Percentiles rank a stretch among this genome's conserved stretches.
phyloP scores from a whole-genome alignment of 805 yeast species.

The Myxozyma nipponensis region DNA sequence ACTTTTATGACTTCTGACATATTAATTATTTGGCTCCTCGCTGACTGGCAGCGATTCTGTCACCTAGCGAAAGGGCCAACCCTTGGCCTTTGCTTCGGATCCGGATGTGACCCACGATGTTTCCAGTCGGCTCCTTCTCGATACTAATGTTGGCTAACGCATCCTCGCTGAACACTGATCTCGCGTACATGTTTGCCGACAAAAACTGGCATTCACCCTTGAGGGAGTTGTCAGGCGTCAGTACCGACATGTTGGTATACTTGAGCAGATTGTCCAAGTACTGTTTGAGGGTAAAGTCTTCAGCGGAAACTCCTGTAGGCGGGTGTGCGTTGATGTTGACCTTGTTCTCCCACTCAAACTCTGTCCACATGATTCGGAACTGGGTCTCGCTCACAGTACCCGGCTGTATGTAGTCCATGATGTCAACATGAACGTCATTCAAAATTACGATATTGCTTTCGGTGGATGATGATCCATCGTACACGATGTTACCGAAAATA shows the following conservation, averaged over 20 bases:
- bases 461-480: slow-evolving; percentile 91
- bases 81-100: slow-evolving; percentile 98
- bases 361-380: slow-evolving; percentile 98
- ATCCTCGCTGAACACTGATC: slow-evolving; percentile 94
- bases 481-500: slow-evolving; percentile 92
- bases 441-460: slow-evolving; percentile 86
- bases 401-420: slow-evolving; percentile 96
- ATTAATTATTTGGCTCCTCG: slow-evolving; percentile 7
- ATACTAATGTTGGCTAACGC: slow-evolving; percentile 94
- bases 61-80: slow-evolving; percentile 89
- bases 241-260: slow-evolving; percentile 89
- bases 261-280: slow-evolving; percentile 71
- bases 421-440: slow-evolving; percentile 91
- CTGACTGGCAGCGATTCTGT: slow-evolving; percentile 68
- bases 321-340: slow-evolving; percentile 56
- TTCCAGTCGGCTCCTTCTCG: slow-evolving; percentile 68
- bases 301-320: slow-evolving; percentile 3
- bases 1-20: neutral
- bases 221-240: slow-evolving; percentile 87
- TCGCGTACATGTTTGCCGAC: slow-evolving; percentile 89
- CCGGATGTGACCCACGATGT: slow-evolving; percentile 88
- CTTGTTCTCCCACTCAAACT: slow-evolving; percentile 99
- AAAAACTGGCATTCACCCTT: slow-evolving; percentile 69
- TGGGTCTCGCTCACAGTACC: slow-evolving; percentile 83
- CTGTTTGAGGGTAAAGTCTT: slow-evolving; percentile 59